Base-by-base conservation (phyloP, 228 moss, liverwort and hornwort genomes). In the Sphagnum fallax region DNA sequence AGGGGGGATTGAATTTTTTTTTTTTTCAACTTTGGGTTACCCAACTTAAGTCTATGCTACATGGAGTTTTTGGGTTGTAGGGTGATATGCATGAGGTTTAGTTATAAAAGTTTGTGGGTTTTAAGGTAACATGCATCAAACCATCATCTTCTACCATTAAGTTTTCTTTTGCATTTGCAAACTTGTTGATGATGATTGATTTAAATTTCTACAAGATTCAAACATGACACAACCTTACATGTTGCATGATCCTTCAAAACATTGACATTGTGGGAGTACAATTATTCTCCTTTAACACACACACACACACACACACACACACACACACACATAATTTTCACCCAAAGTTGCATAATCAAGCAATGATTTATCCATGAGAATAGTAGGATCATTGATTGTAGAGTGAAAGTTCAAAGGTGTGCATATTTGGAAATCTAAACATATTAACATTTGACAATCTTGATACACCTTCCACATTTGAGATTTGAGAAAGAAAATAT, bases 131-230 rank as follows among this genome's bases (percentile, higher is more conserved):
- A 13, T 76, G 84, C 49, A 88, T 80, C 65, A 91, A 78, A 7
- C 84, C 88, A 72, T 94, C 94, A 32, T 93, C 87, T 68, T 91
- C 87, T 8, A 80, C 78, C 77, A 82, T 75, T 62, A 80, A 51
- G 72, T 82, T 84, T 51, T 91, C 91, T 64, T 84, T 86, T 50
- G 87, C 91, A 75, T 82, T 86, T 61, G 80, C 79, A 67, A 87
- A 77, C 5, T 75, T 89, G 49, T 78, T 74, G 59, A 84, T 88
- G 52, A 84, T 82, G 32, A 32, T 32, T 32, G 32, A 32, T 32
- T 8, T 77, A 78, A 1, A 84, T 88, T 71, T 88, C 91, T 6
- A 86, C 69, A 63, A 81, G 80, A 83, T 78, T 86, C 48, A 82
- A 74, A 67, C 71, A 82, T 49, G 80, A 82, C 48, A 81, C 80